Percentiles rank a stretch among this genome's conserved stretches.
Conservation (phyloP, 2,329 filamentous ascomycete genomes). For the Fusarium coffeatum region DNA sequence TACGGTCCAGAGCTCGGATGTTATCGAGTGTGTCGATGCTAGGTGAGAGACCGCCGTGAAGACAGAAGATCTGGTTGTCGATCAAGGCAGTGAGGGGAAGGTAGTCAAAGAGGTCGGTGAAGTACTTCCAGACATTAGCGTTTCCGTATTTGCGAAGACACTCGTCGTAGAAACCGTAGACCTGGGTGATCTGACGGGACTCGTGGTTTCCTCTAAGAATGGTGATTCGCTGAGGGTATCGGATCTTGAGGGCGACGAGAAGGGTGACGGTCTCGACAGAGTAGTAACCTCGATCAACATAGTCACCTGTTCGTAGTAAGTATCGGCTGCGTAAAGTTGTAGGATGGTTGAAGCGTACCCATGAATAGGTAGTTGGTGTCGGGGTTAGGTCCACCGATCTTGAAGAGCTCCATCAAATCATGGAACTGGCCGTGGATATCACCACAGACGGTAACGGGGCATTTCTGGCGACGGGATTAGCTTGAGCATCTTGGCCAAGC, state of each 20-base stretch:
- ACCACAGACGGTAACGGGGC: constrained; percentile 96
- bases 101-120: constrained; percentile 98
- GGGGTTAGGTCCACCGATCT: constrained; percentile 96
- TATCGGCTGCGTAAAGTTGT: constrained; percentile 2
- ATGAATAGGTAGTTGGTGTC: constrained; percentile 99
- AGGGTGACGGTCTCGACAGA: constrained; percentile 98
- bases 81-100: constrained; percentile 96
- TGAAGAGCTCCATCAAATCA: constrained; percentile 99
- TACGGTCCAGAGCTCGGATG: constrained; percentile 92
- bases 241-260: constrained; percentile 95
- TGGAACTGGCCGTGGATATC: constrained; percentile 99
- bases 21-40: constrained; percentile 96
- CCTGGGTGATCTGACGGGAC: constrained; percentile 97
- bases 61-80: constrained; percentile 99
- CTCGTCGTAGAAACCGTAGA: constrained; percentile 99
- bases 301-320: constrained; percentile 75
- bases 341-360: constrained; percentile 68
- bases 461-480: constrained; percentile 75
- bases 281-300: constrained; percentile 98
- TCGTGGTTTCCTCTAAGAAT: constrained; percentile 99
- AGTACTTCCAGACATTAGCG: constrained; percentile 99
- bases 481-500: constrained; percentile 29
- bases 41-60: constrained; percentile 96
- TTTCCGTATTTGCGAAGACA: constrained; percentile 99
- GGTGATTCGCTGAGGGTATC: constrained; percentile 97